A percentile compares a stretch with the other conserved stretches of the same genome.
phyloP scores from a whole-genome alignment of 805 yeast genomes.

The Wickerhamiella siamensis region DNA sequence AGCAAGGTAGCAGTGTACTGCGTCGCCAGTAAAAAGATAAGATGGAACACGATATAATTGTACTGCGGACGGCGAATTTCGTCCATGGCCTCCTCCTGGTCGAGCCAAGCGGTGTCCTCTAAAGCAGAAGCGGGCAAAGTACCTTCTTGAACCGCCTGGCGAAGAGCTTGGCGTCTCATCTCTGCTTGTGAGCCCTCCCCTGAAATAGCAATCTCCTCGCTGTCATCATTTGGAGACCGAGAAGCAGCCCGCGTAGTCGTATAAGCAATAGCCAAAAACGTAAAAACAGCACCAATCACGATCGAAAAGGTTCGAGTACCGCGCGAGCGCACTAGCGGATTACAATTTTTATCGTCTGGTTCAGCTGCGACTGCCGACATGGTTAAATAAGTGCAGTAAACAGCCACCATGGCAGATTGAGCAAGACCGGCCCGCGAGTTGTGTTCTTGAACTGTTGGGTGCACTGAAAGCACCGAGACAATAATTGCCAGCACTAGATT shows the following conservation, averaged over 20 bases:
- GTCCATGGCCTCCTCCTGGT: conserved; percentile 15
- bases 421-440: conserved; percentile 95
- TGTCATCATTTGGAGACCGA: conserved; percentile 36
- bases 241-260: conserved; percentile 92
- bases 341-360: conserved; percentile 87
- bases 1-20: conserved; percentile 91
- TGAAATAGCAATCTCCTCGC: conserved; percentile 29
- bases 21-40: conserved; percentile 86
- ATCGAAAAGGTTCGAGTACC: conserved; percentile 86
- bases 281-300: conserved; percentile 80
- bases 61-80: conserved; percentile 13
- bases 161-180: conserved; percentile 73
- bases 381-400: conserved; percentile 81
- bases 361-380: conserved; percentile 90
- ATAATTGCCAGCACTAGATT: conserved; percentile 53
- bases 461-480: conserved; percentile 57
- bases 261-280: conserved; percentile 89
- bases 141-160: conserved; percentile 94
- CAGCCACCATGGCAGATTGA: conserved; percentile 88
- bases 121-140: conserved; percentile 87
- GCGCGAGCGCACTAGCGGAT: conserved; percentile 76
- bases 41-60: conserved; percentile 47
- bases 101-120: conserved; percentile 51
- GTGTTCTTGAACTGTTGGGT: conserved; percentile 74
- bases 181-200: conserved; percentile 42